These are phyloP conservation scores for Pilobolus umbonatus DNA, from an alignment of 192 early-diverging fungal species.

Conservation along the genomic window DNA sequence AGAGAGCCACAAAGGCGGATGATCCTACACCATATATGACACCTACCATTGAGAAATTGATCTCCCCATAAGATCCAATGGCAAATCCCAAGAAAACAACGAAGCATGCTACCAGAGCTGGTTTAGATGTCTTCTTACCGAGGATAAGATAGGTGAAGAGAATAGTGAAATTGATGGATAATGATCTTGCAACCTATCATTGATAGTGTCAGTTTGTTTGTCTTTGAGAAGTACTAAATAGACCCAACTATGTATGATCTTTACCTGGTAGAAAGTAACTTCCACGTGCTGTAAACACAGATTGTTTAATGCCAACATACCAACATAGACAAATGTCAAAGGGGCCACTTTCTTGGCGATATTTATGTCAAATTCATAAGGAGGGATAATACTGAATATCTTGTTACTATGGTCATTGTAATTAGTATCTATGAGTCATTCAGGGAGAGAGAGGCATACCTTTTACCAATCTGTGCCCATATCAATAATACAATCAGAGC, in stretches of 20 bases:
- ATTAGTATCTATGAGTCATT: background rate
- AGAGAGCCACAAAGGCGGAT: constrained; percentile 60
- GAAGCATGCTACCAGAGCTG: constrained; percentile 49
- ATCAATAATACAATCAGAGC: constrained; percentile 48
- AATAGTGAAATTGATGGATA: constrained; percentile 66
- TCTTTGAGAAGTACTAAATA: background rate
- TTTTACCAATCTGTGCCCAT: constrained; percentile 50
- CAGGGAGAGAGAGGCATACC: constrained; percentile 29
- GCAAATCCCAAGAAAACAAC: constrained; percentile 61
- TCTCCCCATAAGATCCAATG: constrained; percentile 61
- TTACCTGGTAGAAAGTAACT: constrained; percentile 63
- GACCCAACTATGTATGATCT: background rate
- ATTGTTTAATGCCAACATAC: constrained; percentile 65
- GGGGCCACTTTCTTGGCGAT: constrained; percentile 51
- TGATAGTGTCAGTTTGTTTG: background rate
- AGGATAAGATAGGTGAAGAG: constrained; percentile 60
- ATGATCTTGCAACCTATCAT: constrained; percentile 51
- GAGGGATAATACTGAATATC: constrained; percentile 54
- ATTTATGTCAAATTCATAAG: constrained; percentile 54
- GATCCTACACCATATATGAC: constrained; percentile 61
- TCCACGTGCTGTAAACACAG: constrained; percentile 61
- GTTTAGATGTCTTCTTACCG: constrained; percentile 44
- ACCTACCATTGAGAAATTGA: constrained; percentile 61
- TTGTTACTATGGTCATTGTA: constrained; percentile 28
- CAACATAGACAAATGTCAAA: constrained; percentile 58